Evolutionary conservation across 1,284 basidiomycete genomes (phyloP).

Genomic region (Cerrena zonata): DNA sequence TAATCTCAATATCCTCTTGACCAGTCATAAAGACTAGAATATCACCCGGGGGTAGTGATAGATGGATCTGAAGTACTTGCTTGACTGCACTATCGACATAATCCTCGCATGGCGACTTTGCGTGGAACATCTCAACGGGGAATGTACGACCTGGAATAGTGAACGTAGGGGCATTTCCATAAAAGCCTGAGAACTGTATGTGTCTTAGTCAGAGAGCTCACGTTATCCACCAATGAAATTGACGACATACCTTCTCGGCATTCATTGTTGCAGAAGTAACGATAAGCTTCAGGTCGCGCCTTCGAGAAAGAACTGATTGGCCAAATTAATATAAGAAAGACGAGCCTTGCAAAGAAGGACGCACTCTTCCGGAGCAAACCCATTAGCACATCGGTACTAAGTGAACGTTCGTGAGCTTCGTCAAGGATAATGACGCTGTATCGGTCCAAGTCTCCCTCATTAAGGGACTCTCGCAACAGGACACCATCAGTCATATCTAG

Average conservation of each 20-base stretch:
- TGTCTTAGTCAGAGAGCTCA: neutral
- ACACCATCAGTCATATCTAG: slow-evolving; percentile 98
- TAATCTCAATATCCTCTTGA: slow-evolving; percentile 97
- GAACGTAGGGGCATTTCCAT: slow-evolving; percentile 90
- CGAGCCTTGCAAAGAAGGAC: slow-evolving; percentile 22
- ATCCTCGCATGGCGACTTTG: slow-evolving; percentile 96
- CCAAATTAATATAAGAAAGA: slow-evolving; percentile 11
- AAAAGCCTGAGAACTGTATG: slow-evolving; percentile 88
- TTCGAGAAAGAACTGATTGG: slow-evolving; percentile 75
- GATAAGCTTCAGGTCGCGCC: slow-evolving; percentile 90
- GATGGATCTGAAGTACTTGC: slow-evolving; percentile 93
- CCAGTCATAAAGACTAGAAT: slow-evolving; percentile 99
- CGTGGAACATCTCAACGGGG: slow-evolving; percentile 93
- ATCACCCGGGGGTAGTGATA: slow-evolving; percentile 90
- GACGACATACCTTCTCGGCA: slow-evolving; percentile 74
- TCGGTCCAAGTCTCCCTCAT: slow-evolving; percentile 90
- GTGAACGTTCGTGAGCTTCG: slow-evolving; percentile 92
- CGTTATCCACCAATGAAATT: neutral
- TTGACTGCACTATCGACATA: slow-evolving; percentile 98
- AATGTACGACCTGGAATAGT: slow-evolving; percentile 98
- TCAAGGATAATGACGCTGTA: slow-evolving; percentile 96
- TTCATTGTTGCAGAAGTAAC: slow-evolving; percentile 99
- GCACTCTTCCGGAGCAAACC: slow-evolving; percentile 87
- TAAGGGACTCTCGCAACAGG: slow-evolving; percentile 87
- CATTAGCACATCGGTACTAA: slow-evolving; percentile 97